Evolutionary conservation across 371 early-diverging fungal genomes (phyloP).

Genomic region (Syncephalastrum monosporum): DNA sequence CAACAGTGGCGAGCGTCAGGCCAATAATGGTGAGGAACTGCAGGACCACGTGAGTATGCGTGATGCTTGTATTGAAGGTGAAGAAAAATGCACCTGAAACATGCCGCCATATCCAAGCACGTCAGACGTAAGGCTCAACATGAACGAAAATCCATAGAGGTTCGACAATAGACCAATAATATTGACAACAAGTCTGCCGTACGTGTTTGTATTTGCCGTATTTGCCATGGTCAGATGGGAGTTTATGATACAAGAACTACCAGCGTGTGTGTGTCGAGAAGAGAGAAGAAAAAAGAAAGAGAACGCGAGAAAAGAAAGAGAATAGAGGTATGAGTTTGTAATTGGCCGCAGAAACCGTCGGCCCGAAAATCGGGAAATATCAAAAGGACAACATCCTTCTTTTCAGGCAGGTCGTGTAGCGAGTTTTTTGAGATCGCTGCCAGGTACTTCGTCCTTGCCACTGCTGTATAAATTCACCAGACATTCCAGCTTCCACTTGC

Average conservation of each 20-base stretch:
- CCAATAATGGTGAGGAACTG: constrained; percentile 27
- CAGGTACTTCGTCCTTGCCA: constrained; percentile 42
- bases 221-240: constrained; percentile 2
- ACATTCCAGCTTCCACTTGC: constrained; percentile 48
- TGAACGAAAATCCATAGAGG: constrained; percentile 9
- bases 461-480: constrained; percentile 48
- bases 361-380: neutral
- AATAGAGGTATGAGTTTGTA: neutral
- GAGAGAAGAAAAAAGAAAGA: constrained; percentile 1
- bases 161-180: constrained; percentile 10
- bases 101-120: constrained; percentile 12
- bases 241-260: neutral
- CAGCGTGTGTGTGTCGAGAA: neutral
- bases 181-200: constrained; percentile 8
- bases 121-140: constrained; percentile 1
- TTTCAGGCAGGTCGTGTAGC: constrained; percentile 10
- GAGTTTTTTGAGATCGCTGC: constrained; percentile 45
- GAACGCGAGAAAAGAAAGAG: neutral
- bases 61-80: neutral
- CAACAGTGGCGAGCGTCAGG: constrained; percentile 17
- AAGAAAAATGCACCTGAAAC: constrained; percentile 11
- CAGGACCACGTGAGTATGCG: neutral
- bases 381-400: neutral
- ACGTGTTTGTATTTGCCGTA: constrained; percentile 9
- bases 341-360: neutral